Conservation (phyloP, 768 basidiomycete species). For the Steccherinum ochraceum region DNA sequence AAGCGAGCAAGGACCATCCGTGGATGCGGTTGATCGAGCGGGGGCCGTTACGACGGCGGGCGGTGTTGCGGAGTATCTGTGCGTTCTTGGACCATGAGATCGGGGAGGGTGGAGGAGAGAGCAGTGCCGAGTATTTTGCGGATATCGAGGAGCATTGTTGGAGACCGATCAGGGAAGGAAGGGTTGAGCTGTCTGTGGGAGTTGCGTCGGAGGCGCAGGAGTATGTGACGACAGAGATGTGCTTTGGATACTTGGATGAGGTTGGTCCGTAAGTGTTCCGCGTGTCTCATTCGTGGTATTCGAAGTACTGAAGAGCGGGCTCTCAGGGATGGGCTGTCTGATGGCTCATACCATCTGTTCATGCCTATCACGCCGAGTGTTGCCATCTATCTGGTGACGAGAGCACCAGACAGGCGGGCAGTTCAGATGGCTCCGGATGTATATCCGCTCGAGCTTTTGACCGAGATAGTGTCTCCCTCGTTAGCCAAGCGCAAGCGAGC, state of each 20-base stretch:
- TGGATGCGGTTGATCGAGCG: background rate
- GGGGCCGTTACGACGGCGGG: conserved; percentile 1
- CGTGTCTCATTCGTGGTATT: conserved; percentile 1
- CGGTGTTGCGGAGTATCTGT: conserved; percentile 18
- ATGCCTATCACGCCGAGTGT: conserved; percentile 51
- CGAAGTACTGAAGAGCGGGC: background rate
- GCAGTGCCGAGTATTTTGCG: conserved; percentile 9
- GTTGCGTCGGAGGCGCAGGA: conserved; percentile 49
- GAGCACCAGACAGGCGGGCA: background rate
- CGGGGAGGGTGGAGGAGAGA: conserved; percentile 1
- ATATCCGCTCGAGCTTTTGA: too few relatives aligned
- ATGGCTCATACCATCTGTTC: conserved; percentile 33
- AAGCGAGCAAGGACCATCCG: background rate
- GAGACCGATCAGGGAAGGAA: conserved; percentile 29
- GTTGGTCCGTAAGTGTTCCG: conserved; percentile 31
- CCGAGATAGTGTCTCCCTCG: background rate
- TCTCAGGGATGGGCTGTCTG: conserved; percentile 3
- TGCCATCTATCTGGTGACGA: conserved; percentile 42
- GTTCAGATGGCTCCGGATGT: background rate
- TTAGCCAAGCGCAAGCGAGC: background rate
- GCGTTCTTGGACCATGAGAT: conserved; percentile 20
- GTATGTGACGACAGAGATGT: conserved; percentile 47
- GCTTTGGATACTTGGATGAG: conserved; percentile 49
- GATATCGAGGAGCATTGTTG: conserved; percentile 40
- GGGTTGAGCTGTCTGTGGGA: conserved; percentile 46